Conservation (phyloP, 2,329 filamentous ascomycete genomes). For the Penicillium sp. region DNA sequence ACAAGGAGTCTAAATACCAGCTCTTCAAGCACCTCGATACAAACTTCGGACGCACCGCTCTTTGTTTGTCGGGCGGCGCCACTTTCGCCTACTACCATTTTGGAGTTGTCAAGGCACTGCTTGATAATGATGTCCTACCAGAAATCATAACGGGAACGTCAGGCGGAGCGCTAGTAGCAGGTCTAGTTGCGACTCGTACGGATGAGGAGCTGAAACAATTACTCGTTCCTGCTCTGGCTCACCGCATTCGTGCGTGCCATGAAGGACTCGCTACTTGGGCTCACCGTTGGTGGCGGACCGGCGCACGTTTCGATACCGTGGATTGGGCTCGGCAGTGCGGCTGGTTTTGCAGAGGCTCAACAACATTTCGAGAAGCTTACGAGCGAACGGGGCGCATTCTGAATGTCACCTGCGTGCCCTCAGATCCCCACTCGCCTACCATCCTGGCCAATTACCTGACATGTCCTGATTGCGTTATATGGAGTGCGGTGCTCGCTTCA, state of each 20-base stretch:
- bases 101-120: conserved; percentile 83
- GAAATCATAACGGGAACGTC: conserved; percentile 97
- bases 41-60: conserved; percentile 88
- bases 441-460: conserved; percentile 96
- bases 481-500: conserved; percentile 93
- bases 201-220: conserved; percentile 86
- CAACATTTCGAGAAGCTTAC: conserved; percentile 94
- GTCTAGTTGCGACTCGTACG: conserved; percentile 82
- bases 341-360: conserved; percentile 89
- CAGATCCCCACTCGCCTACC: conserved; percentile 88
- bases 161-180: conserved; percentile 87
- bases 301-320: conserved; percentile 88
- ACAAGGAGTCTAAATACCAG: conserved; percentile 71
- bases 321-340: conserved; percentile 83
- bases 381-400: conserved; percentile 90
- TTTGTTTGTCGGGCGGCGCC: conserved; percentile 91
- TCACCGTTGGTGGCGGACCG: conserved; percentile 85
- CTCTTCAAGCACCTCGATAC: conserved; percentile 87
- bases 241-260: conserved; percentile 80
- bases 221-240: conserved; percentile 82
- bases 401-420: conserved; percentile 94
- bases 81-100: conserved; percentile 97
- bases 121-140: conserved; percentile 82
- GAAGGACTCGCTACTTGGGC: conserved; percentile 77
- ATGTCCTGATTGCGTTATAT: conserved; percentile 94